phyloP scores from a whole-genome alignment of 768 basidiomycete genomes.

The Hygrophorus russula region DNA sequence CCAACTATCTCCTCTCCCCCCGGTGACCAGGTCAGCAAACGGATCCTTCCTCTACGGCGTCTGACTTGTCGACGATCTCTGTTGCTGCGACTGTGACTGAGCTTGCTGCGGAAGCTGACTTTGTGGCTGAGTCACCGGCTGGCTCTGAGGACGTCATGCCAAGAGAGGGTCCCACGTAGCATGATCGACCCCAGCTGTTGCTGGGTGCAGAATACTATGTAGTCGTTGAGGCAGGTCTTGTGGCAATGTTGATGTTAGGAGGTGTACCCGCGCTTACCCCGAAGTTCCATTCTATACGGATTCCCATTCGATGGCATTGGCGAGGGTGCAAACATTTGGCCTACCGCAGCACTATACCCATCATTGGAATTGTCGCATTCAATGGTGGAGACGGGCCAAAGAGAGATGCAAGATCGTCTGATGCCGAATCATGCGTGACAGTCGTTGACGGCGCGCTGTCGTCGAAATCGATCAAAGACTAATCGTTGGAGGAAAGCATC shows the following conservation, averaged over 20 bases:
- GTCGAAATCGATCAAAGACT: slow-evolving; percentile 74
- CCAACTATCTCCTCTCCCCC: neutral
- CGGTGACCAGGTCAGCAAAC: slow-evolving; percentile 73
- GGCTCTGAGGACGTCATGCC: slow-evolving; percentile 3
- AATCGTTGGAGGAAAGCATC: slow-evolving; percentile 74
- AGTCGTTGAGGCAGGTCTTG: slow-evolving; percentile 13
- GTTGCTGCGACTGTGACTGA: slow-evolving; percentile 8
- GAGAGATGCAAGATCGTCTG: slow-evolving; percentile 51
- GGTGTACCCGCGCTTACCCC: slow-evolving; percentile 7
- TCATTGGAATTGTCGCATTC: slow-evolving; percentile 5
- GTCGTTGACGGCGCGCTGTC: slow-evolving; percentile 26
- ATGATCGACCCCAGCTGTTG: slow-evolving; percentile 25
- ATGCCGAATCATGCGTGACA: slow-evolving; percentile 16
- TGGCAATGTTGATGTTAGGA: slow-evolving; percentile 17
- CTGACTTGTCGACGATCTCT: slow-evolving; percentile 10
- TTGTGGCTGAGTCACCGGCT: slow-evolving; percentile 6
- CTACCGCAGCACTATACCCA: slow-evolving; percentile 13
- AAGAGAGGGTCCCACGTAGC: slow-evolving; percentile 29
- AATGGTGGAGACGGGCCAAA: slow-evolving; percentile 27
- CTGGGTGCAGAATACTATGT: neutral
- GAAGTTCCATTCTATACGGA: neutral
- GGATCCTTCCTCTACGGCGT: slow-evolving; percentile 56
- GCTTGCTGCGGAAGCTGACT: slow-evolving; percentile 9
- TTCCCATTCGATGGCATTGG: neutral
- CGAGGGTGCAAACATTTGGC: neutral